Evolutionary conservation across 805 yeast genomes (phyloP), one percentile per base, ranked within the genome.

Genomic region (Blastobotrys chiropterorum): DNA sequence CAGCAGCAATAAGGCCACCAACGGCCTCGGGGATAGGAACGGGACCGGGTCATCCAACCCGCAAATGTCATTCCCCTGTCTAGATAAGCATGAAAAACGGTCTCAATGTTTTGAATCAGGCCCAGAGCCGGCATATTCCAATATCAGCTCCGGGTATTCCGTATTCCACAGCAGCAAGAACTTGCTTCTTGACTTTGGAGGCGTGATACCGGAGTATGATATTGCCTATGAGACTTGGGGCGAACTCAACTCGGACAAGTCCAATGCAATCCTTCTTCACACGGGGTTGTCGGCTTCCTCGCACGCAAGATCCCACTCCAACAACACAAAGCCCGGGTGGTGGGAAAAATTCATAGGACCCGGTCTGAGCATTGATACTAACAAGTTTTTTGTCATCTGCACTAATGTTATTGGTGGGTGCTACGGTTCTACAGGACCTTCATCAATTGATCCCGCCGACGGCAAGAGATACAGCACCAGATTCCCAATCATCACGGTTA

Each of bases 191-290:
- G 97, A 90, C 63, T 81, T 84, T 65, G 97, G 97, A 13, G 94
- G 90, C 0, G 74, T 70, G 56, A 70, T 90, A 38, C 87, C 88
- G 1, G 80, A 78, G 55, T 87, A 78, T 60, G 81, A 86, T 59
- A 74, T 90, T n/a, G 97, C 97, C 0, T 90, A 86, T 69, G 97
- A 90, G 67, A 80, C 90, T 2, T 90, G 97, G 97, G 97, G 97
- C 1, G 59, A 64, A 4, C 72, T 90, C 56, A 85, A 86, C 57
- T 65, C 69, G 1, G 76, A 72, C 45, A 79, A 72, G 56, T 79
- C 85, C 17, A 90, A 90, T 63, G 86, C 90, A 11, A 79, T 90
- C 17, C 72, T 90, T 38, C 69, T 90, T 7, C 97, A 90, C 62
- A 90, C 97, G 0, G 97, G 97, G 0, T 74, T 90, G 16, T 86